These are phyloP conservation scores for Phaeolepiota aurea DNA, from an alignment of 768 basidiomycete species.

Conservation along the genomic window DNA sequence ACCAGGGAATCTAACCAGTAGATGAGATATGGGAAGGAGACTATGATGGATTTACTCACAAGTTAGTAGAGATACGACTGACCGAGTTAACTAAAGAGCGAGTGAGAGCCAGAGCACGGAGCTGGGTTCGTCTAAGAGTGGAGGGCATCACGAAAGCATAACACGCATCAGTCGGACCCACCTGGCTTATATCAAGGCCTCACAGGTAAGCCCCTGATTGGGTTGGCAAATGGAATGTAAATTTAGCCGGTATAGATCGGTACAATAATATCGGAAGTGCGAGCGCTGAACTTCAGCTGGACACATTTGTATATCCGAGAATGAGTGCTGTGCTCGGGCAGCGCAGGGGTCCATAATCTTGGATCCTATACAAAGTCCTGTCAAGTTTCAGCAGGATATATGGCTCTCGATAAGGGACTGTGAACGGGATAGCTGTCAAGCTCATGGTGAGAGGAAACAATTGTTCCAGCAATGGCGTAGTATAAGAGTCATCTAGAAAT, in stretches of 20 bases:
- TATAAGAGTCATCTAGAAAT: not conserved
- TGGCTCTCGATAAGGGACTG: not conserved
- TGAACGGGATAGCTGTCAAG: not conserved
- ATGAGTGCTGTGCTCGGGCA: slow-evolving; percentile 9
- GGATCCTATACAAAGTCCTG: not conserved
- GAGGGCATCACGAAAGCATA: slow-evolving; percentile 15
- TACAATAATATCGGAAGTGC: slow-evolving; percentile 6
- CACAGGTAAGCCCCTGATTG: not conserved
- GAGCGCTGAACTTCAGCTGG: slow-evolving; percentile 5
- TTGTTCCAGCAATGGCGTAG: no score
- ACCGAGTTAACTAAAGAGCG: slow-evolving; percentile 42
- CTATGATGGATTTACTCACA: slow-evolving; percentile 13
- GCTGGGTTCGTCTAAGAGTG: slow-evolving; percentile 37
- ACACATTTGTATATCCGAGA: slow-evolving; percentile 1
- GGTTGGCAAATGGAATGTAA: slow-evolving; percentile 8
- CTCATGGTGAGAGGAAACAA: no score
- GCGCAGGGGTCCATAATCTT: not conserved
- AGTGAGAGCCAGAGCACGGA: slow-evolving; percentile 36
- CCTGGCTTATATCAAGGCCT: not conserved
- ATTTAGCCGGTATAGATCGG: slow-evolving; percentile 12
- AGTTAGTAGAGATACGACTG: slow-evolving; percentile 18
- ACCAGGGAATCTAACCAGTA: slow-evolving; percentile 8
- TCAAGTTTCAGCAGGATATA: not conserved
- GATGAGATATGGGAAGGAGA: not conserved
- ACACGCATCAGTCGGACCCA: not conserved